Evolutionary conservation across 495 filamentous ascomycete species (phyloP).

Genomic region (Penicillium mononematosum): DNA sequence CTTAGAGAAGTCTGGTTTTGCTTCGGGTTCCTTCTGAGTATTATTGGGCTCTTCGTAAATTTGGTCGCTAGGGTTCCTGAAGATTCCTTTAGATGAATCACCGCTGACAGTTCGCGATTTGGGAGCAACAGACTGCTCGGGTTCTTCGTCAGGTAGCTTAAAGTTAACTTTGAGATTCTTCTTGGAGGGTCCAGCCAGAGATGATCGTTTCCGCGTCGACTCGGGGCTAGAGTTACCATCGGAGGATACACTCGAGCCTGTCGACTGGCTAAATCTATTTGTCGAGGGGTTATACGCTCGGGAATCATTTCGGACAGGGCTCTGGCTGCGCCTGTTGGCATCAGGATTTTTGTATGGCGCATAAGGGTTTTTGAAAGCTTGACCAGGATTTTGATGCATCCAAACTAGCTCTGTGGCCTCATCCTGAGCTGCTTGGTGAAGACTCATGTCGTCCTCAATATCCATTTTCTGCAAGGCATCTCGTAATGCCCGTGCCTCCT

Average conservation of each 20-base stretch:
- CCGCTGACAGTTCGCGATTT: conserved; percentile 38
- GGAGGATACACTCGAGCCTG: conserved; percentile 26
- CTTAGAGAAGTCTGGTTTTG: conserved; percentile 36
- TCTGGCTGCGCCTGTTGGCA: conserved; percentile 22
- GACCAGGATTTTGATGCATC: conserved; percentile 70
- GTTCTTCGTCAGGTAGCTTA: conserved; percentile 34
- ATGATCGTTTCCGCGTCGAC: conserved; percentile 20
- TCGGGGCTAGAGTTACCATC: conserved; percentile 28
- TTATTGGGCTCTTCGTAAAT: conserved; percentile 84
- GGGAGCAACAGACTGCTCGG: conserved; percentile 17
- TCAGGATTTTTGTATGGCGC: conserved; percentile 58
- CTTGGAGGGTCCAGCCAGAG: conserved; percentile 25
- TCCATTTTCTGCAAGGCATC: conserved; percentile 81
- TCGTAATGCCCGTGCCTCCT: conserved; percentile 74
- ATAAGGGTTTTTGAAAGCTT: conserved; percentile 53
- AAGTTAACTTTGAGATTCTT: conserved; percentile 48
- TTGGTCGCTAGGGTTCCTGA: conserved; percentile 66
- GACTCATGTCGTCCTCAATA: conserved; percentile 62
- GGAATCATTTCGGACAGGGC: conserved; percentile 63
- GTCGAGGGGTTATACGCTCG: conserved; percentile 31
- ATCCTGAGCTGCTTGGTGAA: conserved; percentile 75
- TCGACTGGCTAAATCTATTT: conserved; percentile 21
- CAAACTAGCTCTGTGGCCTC: conserved; percentile 87
- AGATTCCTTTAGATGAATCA: conserved; percentile 46
- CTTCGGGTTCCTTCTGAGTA: conserved; percentile 24